phyloP scores from a whole-genome alignment of 2,329 filamentous ascomycete species.

The Penicillium sp. region DNA sequence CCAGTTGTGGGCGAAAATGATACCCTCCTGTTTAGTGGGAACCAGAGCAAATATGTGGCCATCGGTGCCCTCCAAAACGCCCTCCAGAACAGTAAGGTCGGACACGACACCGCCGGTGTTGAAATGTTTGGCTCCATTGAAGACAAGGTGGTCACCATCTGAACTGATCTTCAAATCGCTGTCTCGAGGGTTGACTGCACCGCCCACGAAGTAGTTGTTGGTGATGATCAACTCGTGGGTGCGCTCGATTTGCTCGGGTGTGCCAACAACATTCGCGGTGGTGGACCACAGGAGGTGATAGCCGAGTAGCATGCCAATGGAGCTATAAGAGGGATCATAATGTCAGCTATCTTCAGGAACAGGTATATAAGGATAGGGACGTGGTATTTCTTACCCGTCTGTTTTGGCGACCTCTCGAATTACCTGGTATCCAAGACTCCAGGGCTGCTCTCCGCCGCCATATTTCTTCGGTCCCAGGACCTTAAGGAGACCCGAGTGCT shows the following conservation, averaged over 20 bases:
- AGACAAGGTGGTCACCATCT: slow-evolving; percentile 56
- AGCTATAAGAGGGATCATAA: slow-evolving; percentile 34
- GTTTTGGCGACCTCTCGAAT: slow-evolving; percentile 64
- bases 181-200: slow-evolving; percentile 65
- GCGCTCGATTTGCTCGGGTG: slow-evolving; percentile 58
- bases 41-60: slow-evolving; percentile 64
- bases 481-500: slow-evolving; percentile 52
- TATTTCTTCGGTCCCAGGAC: slow-evolving; percentile 51
- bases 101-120: slow-evolving; percentile 67
- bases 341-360: neutral
- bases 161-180: slow-evolving; percentile 58
- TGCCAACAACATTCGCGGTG: slow-evolving; percentile 61
- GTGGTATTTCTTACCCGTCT: slow-evolving; percentile 53
- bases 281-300: slow-evolving; percentile 65
- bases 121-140: slow-evolving; percentile 64
- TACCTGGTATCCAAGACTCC: slow-evolving; percentile 57
- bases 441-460: slow-evolving; percentile 54
- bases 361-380: neutral
- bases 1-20: slow-evolving; percentile 59
- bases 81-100: slow-evolving; percentile 65
- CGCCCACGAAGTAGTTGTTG: slow-evolving; percentile 66
- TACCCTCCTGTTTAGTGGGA: slow-evolving; percentile 56
- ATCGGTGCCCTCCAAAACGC: slow-evolving; percentile 56
- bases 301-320: slow-evolving; percentile 63
- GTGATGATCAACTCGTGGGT: slow-evolving; percentile 57